A percentile compares a stretch with the other conserved stretches of the same genome.
These are phyloP conservation scores for Macadamia integrifolia DNA, from an alignment of 164 flowering plant genomes.

Conservation along the genomic window DNA sequence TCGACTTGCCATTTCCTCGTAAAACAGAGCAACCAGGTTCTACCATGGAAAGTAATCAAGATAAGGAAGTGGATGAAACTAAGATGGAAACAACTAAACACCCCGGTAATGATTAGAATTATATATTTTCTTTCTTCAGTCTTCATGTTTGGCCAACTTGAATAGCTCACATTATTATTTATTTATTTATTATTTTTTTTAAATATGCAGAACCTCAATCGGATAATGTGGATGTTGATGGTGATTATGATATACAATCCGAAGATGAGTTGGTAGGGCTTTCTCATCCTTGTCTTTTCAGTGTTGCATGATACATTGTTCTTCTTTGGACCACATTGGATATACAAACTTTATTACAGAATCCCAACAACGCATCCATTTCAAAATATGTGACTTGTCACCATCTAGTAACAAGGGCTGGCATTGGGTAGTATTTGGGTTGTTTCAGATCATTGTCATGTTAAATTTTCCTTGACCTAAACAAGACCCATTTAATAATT, in stretches of 20 bases:
- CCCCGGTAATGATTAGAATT: slow-evolving; percentile 22
- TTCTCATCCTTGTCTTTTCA: slow-evolving; percentile 6
- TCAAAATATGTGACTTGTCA: background rate
- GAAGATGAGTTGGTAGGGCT: slow-evolving; percentile 66
- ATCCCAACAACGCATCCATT: background rate
- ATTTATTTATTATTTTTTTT: too few relatives aligned
- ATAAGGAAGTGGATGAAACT: slow-evolving; percentile 21
- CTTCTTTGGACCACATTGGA: background rate
- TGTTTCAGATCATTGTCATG: too few relatives aligned
- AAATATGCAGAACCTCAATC: slow-evolving; percentile 32
- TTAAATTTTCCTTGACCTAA: too few relatives aligned
- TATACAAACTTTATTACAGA: background rate
- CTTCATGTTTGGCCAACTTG: background rate
- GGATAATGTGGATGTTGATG: slow-evolving; percentile 48
- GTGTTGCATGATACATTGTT: background rate
- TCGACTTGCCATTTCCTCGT: slow-evolving; percentile 34
- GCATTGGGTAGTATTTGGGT: too few relatives aligned
- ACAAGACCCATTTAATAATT: too few relatives aligned
- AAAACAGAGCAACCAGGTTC: slow-evolving; percentile 24
- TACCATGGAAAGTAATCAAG: slow-evolving; percentile 22
- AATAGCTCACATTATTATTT: slow-evolving; percentile 9
- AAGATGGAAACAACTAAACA: slow-evolving; percentile 16
- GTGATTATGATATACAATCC: slow-evolving; percentile 52
- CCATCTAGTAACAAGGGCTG: too few relatives aligned
- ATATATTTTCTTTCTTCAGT: slow-evolving; percentile 4